Conservation (phyloP, 2,329 filamentous ascomycete genomes). For the Fusarium napiforme region DNA sequence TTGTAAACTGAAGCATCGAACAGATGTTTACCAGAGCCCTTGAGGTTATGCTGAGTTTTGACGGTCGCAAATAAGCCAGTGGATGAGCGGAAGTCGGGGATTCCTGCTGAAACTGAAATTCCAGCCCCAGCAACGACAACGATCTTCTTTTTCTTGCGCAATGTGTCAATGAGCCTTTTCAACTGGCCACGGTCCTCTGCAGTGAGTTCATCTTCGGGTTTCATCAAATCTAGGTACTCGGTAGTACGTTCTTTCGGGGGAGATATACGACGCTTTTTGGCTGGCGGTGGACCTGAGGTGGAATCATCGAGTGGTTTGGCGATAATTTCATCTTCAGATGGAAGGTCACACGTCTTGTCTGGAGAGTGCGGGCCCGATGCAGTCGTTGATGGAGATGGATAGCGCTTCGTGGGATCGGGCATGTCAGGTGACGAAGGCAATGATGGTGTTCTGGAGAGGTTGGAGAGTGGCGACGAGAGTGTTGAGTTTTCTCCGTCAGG, state of each 20-base stretch:
- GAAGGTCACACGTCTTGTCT: conserved; percentile 55
- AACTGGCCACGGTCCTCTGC: conserved; percentile 65
- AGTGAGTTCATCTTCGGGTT: conserved; percentile 60
- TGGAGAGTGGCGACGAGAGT: conserved; percentile 65
- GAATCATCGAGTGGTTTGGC: conserved; percentile 39
- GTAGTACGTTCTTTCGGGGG: conserved; percentile 76
- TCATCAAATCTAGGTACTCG: conserved; percentile 78
- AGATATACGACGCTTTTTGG: conserved; percentile 78
- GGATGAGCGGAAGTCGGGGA: conserved; percentile 95
- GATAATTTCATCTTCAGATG: conserved; percentile 49
- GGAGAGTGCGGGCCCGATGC: conserved; percentile 64
- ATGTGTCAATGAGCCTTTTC: conserved; percentile 75
- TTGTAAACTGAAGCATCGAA: conserved; percentile 99
- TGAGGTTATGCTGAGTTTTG: conserved; percentile 87
- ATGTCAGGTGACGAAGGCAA: conserved; percentile 58
- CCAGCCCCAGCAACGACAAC: conserved; percentile 96
- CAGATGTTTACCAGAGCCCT: conserved; percentile 88
- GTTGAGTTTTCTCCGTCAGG: conserved; percentile 52
- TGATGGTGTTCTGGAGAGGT: conserved; percentile 64
- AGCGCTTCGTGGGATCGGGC: conserved; percentile 56
- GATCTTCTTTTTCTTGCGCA: conserved; percentile 94
- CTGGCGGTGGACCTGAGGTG: conserved; percentile 71
- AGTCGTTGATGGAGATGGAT: conserved; percentile 64
- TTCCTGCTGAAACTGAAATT: conserved; percentile 95
- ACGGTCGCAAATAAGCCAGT: conserved; percentile 89